Base-by-base conservation (phyloP, 805 yeast species). In the Wickerhamiella nectarea region DNA sequence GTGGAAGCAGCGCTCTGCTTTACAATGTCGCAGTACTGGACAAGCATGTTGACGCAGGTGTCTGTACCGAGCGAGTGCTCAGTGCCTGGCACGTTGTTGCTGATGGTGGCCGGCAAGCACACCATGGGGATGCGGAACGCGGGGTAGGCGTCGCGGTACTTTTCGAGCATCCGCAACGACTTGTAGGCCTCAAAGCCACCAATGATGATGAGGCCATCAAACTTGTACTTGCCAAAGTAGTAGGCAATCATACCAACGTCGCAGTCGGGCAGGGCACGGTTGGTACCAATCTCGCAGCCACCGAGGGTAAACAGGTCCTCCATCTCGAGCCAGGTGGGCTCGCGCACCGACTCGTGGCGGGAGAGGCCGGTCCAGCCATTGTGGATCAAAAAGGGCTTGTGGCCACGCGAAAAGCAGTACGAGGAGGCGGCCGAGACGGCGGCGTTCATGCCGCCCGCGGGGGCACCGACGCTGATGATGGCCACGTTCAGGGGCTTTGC, bases 161-260 rank as follows among this genome's bases (percentile, higher is more conserved):
- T 70, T 53, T 82, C 80, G 52, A 91, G 72, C 67, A 86, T 82
- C 55, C 82, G 76, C 53, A 91, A 71, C 1, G 96, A 76, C 9
- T 71, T 71, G 70, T 78, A 91, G n/a, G 95, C 97, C 69, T 91
- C 98, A 58, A 87, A 91, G 0, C 98, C 98, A 53, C 99, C 99
- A 48, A 91, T 78, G 46, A 91, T 71, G 48, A 91, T 73, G 51
- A 89, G 71, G 34, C 97, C 98, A 58, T 91, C 91, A 58, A 91
- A 76, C 45, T 73, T 67, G 62, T 78, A 79, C 64, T 85, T 85
- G 61, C 89, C 94, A 71, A 91, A 79, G 62, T 87, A 83, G 66
- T 76, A 89, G 2, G 98, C 95, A 54, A 87, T 78, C 59, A 85
- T 74, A 42, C 98, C 98, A 53, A 84, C 63, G 61, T 89, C 96